A percentile compares a stretch with the other conserved stretches of the same genome.
Conservation (phyloP, 2,329 filamentous ascomycete genomes). For the Amauroascus niger region DNA sequence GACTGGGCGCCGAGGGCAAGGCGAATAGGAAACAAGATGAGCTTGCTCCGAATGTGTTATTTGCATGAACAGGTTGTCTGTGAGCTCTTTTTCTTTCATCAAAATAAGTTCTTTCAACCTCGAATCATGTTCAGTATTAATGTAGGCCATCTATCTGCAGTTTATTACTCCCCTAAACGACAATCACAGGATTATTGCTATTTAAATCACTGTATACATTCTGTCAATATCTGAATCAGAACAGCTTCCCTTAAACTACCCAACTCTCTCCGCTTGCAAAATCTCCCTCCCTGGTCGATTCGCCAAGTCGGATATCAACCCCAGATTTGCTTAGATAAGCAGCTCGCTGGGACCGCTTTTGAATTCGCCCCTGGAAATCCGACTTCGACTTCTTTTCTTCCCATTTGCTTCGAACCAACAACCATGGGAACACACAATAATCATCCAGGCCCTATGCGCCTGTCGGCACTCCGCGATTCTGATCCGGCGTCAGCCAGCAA, state of each 20-base stretch:
- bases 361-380: background rate
- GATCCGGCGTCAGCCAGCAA: slow-evolving; percentile 5
- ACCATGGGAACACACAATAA: slow-evolving; percentile 14
- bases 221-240: too few relatives aligned
- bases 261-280: too few relatives aligned
- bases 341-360: background rate
- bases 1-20: slow-evolving; percentile 60
- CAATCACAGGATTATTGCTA: too few relatives aligned
- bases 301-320: slow-evolving; percentile 2
- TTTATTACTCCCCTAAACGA: too few relatives aligned
- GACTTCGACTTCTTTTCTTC: background rate
- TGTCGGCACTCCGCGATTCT: background rate
- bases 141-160: too few relatives aligned
- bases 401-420: background rate
- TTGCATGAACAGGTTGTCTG: slow-evolving; percentile 49
- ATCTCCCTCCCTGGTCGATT: background rate
- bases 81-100: background rate
- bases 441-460: slow-evolving; percentile 14
- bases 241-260: too few relatives aligned
- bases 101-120: too few relatives aligned
- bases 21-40: slow-evolving; percentile 54
- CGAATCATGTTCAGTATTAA: too few relatives aligned
- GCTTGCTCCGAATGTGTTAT: slow-evolving; percentile 67
- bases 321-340: background rate
- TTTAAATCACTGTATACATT: too few relatives aligned